These are phyloP conservation scores for Cryptococcus jaspeensis DNA, from an alignment of 1,284 basidiomycete species.

Conservation along the genomic window DNA sequence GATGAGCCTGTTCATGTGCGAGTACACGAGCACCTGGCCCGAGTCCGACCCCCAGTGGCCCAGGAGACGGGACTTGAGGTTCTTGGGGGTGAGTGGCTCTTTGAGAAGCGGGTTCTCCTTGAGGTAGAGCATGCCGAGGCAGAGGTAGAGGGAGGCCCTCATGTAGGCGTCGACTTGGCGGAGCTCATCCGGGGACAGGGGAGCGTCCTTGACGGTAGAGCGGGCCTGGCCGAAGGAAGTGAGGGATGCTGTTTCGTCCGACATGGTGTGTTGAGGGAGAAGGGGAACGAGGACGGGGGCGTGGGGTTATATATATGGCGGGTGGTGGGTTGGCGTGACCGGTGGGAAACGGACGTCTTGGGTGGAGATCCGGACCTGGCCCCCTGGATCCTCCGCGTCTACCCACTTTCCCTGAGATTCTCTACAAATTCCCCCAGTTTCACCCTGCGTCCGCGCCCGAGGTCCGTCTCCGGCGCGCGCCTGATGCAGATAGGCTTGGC, in stretches of 20 bases:
- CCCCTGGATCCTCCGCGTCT: no score
- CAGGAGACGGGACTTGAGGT: conserved; percentile 76
- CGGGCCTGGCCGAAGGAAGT: conserved; percentile 29
- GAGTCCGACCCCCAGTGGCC: conserved; percentile 57
- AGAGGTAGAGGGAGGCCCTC: conserved; percentile 42
- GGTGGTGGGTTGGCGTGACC: no score
- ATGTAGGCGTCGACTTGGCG: conserved; percentile 39
- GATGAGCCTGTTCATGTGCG: conserved; percentile 75
- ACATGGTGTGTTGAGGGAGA: conserved; percentile 1
- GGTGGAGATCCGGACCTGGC: no score
- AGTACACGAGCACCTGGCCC: conserved; percentile 73
- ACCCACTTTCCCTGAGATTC: no score
- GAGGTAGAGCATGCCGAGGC: conserved; percentile 65
- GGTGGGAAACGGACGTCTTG: background rate
- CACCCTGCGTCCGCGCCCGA: no score
- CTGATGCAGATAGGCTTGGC: no score
- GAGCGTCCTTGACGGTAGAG: conserved; percentile 30
- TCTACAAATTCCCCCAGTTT: no score
- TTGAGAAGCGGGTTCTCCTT: conserved; percentile 69
- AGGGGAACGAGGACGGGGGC: background rate
- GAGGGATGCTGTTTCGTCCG: conserved; percentile 10
- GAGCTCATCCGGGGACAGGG: conserved; percentile 34
- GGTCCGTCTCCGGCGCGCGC: no score
- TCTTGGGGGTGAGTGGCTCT: conserved; percentile 59
- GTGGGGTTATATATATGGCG: background rate